phyloP scores from a whole-genome alignment of 257 asterid species.

The Solanum pennellii region DNA sequence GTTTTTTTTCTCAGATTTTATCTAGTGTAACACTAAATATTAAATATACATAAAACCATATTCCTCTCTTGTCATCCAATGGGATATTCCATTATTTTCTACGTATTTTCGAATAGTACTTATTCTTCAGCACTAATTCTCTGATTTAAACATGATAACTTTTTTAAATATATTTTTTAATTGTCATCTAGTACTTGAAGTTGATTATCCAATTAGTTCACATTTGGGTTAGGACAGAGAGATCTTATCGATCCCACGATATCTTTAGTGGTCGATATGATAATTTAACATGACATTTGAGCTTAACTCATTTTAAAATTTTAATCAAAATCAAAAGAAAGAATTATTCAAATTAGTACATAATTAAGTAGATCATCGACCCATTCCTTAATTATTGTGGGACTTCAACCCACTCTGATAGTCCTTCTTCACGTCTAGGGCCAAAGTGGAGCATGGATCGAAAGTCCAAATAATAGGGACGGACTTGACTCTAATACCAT shows the following conservation, averaged over 20 bases:
- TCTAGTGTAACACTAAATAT: neutral
- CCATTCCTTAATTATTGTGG: neutral
- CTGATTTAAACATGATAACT: neutral
- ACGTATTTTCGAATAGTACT: neutral
- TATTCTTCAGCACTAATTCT: neutral
- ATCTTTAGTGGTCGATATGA: neutral
- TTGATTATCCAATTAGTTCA: neutral
- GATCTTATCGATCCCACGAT: neutral
- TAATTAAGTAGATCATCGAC: neutral
- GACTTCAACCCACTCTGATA: neutral
- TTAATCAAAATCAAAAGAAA: too few species aligned
- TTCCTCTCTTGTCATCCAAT: neutral
- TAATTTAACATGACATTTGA: neutral
- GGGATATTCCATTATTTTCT: neutral
- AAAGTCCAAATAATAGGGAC: neutral
- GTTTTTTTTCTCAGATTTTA: neutral
- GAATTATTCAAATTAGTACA: accelerated
- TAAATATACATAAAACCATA: neutral
- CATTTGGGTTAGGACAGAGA: neutral
- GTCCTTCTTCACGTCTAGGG: neutral
- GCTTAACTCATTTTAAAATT: too few species aligned
- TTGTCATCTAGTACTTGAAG: neutral
- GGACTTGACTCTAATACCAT: neutral
- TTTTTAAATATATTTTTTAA: neutral
- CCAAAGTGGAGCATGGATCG: neutral